phyloP scores from a whole-genome alignment of 176 grass and related monocot genomes.

The Oryza punctata region DNA sequence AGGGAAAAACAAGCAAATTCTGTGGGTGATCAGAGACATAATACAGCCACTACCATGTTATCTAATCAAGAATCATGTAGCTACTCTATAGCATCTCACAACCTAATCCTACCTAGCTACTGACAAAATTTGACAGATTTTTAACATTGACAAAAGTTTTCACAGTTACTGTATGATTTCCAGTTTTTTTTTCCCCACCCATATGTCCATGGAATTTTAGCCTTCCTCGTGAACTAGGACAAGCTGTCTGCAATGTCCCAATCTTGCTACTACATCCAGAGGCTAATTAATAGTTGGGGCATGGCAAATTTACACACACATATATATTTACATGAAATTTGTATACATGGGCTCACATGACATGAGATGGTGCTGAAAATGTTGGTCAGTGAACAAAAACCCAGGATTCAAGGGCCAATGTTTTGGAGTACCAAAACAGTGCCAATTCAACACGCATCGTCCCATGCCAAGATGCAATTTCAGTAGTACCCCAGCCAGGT shows the following conservation, averaged over 20 bases:
- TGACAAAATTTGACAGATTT: background rate
- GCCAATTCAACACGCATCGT: constrained; percentile 46
- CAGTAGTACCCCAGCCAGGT: constrained; percentile 16
- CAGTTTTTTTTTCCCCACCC: background rate
- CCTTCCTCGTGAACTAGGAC: constrained; percentile 35
- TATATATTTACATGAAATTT: background rate
- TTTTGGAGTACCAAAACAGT: constrained; percentile 35
- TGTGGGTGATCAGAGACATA: constrained; percentile 26
- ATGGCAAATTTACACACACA: background rate
- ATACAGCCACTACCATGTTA: constrained; percentile 37
- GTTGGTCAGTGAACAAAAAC: constrained; percentile 10
- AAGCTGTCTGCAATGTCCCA: constrained; percentile 15
- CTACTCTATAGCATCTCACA: constrained; percentile 42
- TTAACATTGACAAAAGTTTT: background rate
- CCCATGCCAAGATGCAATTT: constrained; percentile 37
- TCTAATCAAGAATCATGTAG: constrained; percentile 30
- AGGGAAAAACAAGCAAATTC: background rate
- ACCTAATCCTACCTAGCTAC: background rate
- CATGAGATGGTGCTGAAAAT: background rate
- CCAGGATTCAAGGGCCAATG: constrained; percentile 51
- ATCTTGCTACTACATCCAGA: constrained; percentile 32
- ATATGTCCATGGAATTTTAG: background rate
- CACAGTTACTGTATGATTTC: background rate
- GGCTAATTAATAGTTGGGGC: constrained; percentile 6
- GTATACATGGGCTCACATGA: background rate